Base-by-base conservation (phyloP, 257 asterid genomes). In the Plantago elongata region DNA sequence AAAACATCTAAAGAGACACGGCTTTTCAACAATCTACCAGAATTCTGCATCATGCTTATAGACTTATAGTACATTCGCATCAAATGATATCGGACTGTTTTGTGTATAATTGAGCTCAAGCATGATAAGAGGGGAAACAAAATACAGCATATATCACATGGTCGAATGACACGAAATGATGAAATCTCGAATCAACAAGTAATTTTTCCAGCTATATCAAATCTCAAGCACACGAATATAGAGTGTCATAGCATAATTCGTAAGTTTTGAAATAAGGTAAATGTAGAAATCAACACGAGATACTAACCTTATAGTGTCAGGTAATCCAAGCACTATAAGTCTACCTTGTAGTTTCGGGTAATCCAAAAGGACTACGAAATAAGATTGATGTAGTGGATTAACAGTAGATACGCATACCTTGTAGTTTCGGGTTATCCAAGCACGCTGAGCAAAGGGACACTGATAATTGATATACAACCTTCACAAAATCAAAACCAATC, bases 381-480 rank as follows among this genome's bases (percentile, higher is more conserved):
- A n/a, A n/a, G n/a, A n/a, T n/a, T n/a, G n/a, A n/a, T n/a, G n/a
- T n/a, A n/a, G n/a, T n/a, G n/a, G n/a, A 17, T 45, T 68, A 12
- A 77, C 27, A 22, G 27, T 22, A 22, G 27, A 22, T 22, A 22
- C 62, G 18, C 22, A n/a, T n/a, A 72, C 82, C 82, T 77, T 77
- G 29, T 57, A 73, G 62, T 77, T 77, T 63, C 78, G 61, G 34
- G 51, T 68, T 9, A 77, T 69, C 82, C 76, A 77, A 12, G 57
- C 72, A 27, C 79, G 77, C 51, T 74, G 75, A 68, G 69, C 67
- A 61, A 67, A 74, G 9, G 79, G 82, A 56, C 82, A 77, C 71
- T 65, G 65, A 54, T 77, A 69, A 55, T 67, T 73, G 56, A 66
- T 54, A 15, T 77, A 77, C 68, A 77, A 47, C 76, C 82, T 77